phyloP scores from a whole-genome alignment of 2,329 filamentous ascomycete genomes.

The Cordyceps tenuipes region DNA sequence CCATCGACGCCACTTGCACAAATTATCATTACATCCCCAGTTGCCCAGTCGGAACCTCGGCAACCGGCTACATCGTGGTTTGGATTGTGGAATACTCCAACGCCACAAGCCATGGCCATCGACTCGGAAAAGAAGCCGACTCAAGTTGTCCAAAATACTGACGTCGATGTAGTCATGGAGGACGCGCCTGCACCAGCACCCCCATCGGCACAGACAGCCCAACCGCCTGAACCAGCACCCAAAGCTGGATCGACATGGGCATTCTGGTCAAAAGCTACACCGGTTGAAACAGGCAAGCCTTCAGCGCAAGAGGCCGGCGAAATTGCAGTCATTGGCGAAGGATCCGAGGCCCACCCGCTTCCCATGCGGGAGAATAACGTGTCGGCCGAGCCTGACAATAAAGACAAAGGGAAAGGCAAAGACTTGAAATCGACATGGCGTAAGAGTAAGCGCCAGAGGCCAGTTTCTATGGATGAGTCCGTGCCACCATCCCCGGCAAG shows the following conservation, averaged over 20 bases:
- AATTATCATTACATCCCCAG: slow-evolving; percentile 5
- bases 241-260: slow-evolving; percentile 64
- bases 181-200: slow-evolving; percentile 24
- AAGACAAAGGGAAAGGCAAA: slow-evolving; percentile 22
- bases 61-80: slow-evolving; percentile 29
- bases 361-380: slow-evolving; percentile 37
- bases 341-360: slow-evolving; percentile 47
- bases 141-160: slow-evolving; percentile 18
- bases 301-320: slow-evolving; percentile 36
- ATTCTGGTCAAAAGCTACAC: slow-evolving; percentile 63
- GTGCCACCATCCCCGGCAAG: slow-evolving; percentile 24
- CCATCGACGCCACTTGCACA: slow-evolving; percentile 19
- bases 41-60: slow-evolving; percentile 14
- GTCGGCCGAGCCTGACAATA: slow-evolving; percentile 25
- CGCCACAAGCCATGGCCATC: slow-evolving; percentile 12
- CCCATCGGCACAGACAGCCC: slow-evolving; percentile 18
- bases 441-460: slow-evolving; percentile 37
- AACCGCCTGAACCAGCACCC: slow-evolving; percentile 28
- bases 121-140: slow-evolving; percentile 13
- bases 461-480: slow-evolving; percentile 41
- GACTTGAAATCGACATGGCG: slow-evolving; percentile 29
- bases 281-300: slow-evolving; percentile 26
- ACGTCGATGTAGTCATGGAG: slow-evolving; percentile 35
- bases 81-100: slow-evolving; percentile 28
- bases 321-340: slow-evolving; percentile 49